Conservation (phyloP, 202 grass and related monocot genomes). For the Tripidium arundinaceum region DNA sequence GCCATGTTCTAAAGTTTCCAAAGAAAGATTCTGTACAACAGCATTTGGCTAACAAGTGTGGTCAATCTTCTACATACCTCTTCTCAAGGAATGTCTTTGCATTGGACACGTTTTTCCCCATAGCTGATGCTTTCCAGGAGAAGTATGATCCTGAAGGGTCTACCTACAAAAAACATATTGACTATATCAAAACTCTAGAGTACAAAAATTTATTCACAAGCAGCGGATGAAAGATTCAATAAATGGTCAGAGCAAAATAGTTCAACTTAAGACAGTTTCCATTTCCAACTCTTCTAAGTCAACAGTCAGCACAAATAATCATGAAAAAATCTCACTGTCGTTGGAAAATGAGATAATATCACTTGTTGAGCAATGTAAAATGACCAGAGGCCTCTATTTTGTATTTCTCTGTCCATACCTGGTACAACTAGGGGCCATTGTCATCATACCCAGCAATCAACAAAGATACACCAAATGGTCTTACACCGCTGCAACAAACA, state of each 20-base stretch:
- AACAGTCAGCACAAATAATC: not conserved
- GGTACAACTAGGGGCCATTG: constrained; percentile 92
- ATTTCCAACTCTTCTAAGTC: no score
- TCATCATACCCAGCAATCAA: constrained; percentile 96
- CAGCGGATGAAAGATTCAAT: constrained; percentile 18
- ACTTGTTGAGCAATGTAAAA: not conserved
- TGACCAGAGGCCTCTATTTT: constrained; percentile 15
- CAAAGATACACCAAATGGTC: constrained; percentile 93
- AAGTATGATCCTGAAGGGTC: constrained; percentile 97
- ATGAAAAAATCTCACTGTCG: not conserved
- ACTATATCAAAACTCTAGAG: not conserved
- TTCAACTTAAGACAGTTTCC: not conserved
- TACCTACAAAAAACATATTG: constrained; percentile 48
- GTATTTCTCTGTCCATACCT: constrained; percentile 52
- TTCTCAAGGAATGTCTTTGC: constrained; percentile 98
- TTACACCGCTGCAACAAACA: constrained; percentile 81
- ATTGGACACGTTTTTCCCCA: constrained; percentile 97
- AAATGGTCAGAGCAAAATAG: not conserved
- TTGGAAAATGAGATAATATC: not conserved
- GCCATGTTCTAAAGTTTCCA: not conserved
- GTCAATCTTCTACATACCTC: constrained; percentile 50
- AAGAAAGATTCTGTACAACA: not conserved
- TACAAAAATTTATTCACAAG: not conserved
- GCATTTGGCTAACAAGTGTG: not conserved
- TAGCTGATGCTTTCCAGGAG: constrained; percentile 98